Percentiles rank a stretch among this genome's conserved stretches.
Conservation (phyloP, 495 filamentous ascomycete genomes). For the Penicillium parvum region DNA sequence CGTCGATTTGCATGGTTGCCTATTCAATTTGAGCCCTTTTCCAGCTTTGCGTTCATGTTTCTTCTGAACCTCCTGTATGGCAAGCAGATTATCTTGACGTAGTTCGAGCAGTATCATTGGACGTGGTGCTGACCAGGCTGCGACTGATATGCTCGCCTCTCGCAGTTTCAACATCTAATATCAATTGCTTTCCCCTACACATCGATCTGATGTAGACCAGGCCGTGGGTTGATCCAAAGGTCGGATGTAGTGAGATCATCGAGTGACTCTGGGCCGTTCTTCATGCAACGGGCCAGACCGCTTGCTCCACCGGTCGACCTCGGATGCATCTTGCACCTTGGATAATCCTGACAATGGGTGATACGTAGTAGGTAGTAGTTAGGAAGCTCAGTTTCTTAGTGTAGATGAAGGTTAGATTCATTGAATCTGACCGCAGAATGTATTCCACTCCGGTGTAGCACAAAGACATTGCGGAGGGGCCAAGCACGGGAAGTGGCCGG, state of each 20-base stretch:
- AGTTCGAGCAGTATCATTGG: neutral
- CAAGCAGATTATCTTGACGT: neutral
- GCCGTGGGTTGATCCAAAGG: neutral
- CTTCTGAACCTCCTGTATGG: neutral
- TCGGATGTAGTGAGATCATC: constrained; percentile 20
- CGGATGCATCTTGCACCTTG: neutral
- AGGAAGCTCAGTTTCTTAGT: too few relatives aligned
- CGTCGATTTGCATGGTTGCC: constrained; percentile 35
- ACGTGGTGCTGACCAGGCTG: neutral
- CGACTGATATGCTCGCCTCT: neutral
- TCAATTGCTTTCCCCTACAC: neutral
- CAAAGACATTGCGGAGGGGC: neutral
- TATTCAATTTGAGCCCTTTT: constrained; percentile 10
- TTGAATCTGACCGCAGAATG: too few relatives aligned
- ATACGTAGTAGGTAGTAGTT: too few relatives aligned
- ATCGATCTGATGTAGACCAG: neutral
- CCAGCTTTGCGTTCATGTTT: constrained; percentile 2
- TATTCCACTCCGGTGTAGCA: neutral
- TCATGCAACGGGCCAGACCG: constrained; percentile 10
- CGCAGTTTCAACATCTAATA: constrained; percentile 8
- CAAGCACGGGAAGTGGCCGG: neutral
- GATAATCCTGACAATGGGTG: neutral
- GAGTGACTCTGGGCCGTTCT: constrained; percentile 9
- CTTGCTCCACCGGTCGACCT: neutral
- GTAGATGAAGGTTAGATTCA: too few relatives aligned